Base-by-base conservation (phyloP, 202 grass and related monocot genomes). In the Digitaria exilis region DNA sequence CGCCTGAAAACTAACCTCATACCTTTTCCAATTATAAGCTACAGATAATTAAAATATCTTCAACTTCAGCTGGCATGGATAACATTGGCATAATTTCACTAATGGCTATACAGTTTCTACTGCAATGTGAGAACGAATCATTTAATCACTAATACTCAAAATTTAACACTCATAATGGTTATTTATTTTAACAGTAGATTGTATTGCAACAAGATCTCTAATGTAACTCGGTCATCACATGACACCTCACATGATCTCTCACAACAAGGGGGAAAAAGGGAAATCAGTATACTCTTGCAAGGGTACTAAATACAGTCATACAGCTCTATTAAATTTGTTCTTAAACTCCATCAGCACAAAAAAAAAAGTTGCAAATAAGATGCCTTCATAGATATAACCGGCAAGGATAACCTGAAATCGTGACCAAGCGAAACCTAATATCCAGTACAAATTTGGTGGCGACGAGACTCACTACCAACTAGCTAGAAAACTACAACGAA, bases 171-270 rank as follows among this genome's bases (percentile, higher is more conserved):
- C 21, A 80, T 10, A 64, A 26, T 64, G 2, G 32, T 42, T 69
- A 3, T 35, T 73, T 32, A 7, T 77, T 45, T 9, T 6, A 72
- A 65, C 32, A 70, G 4, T 34, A 63, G 61, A 25, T 67, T 21
- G 5, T 55, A 80, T 46, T 34, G 15, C 32, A 55, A 75, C 19
- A 43, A 32, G n/a, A 52, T 54, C 42, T 84, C 25, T 11, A 11
- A 84, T 28, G 29, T 68, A 39, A 86, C 56, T 75, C 31, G 9
- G 9, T 69, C 16, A 84, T 11, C 28, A 85, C 34, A 10, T 19
- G 26, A 64, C 45, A 84, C 34, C 10, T 19, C 45, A 64, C 45
- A 84, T 70, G 56, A 50, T 2, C 51, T 66, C 54, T 55, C 26
- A 75, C 16, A 75, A 69, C n/a, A n/a, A n/a, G 35, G 35, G 35